Conservation (phyloP, 345 rosid genomes). For the Pelargonium nanum region DNA sequence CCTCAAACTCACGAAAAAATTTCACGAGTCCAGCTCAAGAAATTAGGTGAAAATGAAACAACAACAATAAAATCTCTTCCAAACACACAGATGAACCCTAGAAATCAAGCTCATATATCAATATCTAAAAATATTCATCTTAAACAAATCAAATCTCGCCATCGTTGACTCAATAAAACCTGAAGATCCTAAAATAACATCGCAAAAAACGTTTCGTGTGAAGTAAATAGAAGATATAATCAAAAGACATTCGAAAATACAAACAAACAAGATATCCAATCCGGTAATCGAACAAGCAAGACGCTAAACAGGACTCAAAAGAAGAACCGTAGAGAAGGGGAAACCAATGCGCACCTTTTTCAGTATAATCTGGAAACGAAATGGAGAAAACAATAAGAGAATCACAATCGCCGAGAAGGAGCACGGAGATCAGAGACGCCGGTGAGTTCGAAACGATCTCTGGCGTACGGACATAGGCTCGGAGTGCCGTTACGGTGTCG, state of each 20-base stretch:
- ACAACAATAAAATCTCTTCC: not conserved
- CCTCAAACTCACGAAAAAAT: not conserved
- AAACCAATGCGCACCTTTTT: not conserved
- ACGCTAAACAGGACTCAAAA: not conserved
- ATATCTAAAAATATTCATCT: too few relatives aligned
- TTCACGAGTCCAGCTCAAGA: not conserved
- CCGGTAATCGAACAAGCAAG: not conserved
- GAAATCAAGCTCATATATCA: not conserved
- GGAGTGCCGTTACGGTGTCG: too few relatives aligned
- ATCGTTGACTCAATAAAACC: not conserved
- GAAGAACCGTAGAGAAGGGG: not conserved
- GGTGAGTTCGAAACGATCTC: not conserved
- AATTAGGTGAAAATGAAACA: not conserved
- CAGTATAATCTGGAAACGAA: too few relatives aligned
- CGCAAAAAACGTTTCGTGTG: too few relatives aligned
- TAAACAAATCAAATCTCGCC: too few relatives aligned
- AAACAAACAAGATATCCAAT: not conserved
- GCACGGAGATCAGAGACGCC: not conserved
- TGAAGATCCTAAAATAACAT: too few relatives aligned
- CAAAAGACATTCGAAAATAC: not conserved
- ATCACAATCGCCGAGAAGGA: not conserved
- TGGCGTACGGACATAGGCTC: too few relatives aligned
- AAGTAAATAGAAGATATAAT: not conserved
- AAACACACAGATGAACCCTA: not conserved
- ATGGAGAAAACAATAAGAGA: not conserved